Evolutionary conservation across 208 protist genomes (phyloP).

Genomic region (Angomonas deanei): DNA sequence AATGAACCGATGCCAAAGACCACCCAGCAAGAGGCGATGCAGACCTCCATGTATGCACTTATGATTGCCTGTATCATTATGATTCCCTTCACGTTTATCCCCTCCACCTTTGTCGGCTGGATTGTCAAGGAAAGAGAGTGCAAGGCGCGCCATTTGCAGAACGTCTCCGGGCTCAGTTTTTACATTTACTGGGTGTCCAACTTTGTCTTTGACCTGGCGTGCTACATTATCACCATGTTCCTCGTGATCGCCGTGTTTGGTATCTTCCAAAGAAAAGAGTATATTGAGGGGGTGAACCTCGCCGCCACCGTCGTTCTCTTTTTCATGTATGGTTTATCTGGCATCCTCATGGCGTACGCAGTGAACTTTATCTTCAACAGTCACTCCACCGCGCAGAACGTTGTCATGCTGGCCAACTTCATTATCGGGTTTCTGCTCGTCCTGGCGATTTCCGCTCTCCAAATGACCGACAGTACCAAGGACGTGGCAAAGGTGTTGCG

Average conservation of each 20-base stretch:
- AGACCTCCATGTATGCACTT: slow-evolving; percentile 22
- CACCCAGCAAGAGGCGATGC: slow-evolving; percentile 12
- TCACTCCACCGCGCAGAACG: slow-evolving; percentile 52
- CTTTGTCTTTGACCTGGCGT: slow-evolving; percentile 56
- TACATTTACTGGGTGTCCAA: slow-evolving; percentile 61
- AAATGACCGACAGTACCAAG: slow-evolving; percentile 21
- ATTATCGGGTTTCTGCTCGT: slow-evolving; percentile 55
- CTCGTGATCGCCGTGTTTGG: slow-evolving; percentile 38
- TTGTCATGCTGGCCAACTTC: slow-evolving; percentile 57
- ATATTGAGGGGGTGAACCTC: slow-evolving; percentile 27
- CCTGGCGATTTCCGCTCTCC: slow-evolving; percentile 28
- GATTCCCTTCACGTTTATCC: slow-evolving; percentile 68
- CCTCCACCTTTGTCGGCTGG: slow-evolving; percentile 51
- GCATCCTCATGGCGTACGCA: slow-evolving; percentile 40
- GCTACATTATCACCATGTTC: slow-evolving; percentile 38
- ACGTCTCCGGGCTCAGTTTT: slow-evolving; percentile 42
- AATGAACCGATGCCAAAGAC: slow-evolving; percentile 11
- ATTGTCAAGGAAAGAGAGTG: slow-evolving; percentile 51
- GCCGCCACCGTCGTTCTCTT: slow-evolving; percentile 35
- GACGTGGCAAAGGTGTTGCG: slow-evolving; percentile 20
- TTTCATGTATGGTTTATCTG: slow-evolving; percentile 42
- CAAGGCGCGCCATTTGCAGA: slow-evolving; percentile 53
- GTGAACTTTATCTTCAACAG: slow-evolving; percentile 48
- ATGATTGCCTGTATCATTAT: slow-evolving; percentile 49
- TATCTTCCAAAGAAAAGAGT: slow-evolving; percentile 42